phyloP scores from a whole-genome alignment of 345 rosid genomes.

The Bruguiera parviflora region DNA sequence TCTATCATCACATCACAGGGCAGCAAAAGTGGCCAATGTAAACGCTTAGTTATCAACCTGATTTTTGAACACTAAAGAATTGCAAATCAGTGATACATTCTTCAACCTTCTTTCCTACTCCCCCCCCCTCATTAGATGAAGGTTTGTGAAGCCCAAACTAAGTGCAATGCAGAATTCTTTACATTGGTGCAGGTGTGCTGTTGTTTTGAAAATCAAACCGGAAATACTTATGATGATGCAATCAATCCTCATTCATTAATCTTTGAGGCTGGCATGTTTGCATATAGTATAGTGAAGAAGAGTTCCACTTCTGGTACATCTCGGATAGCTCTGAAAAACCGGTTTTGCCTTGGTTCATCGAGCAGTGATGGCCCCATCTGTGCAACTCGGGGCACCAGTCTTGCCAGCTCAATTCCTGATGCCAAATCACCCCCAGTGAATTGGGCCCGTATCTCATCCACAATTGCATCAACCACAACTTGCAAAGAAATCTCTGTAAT shows the following conservation, averaged over 20 bases:
- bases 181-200: slow-evolving; percentile 5
- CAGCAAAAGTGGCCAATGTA: neutral
- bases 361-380: slow-evolving; percentile 50
- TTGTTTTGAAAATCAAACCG: slow-evolving; percentile 17
- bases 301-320: slow-evolving; percentile 63
- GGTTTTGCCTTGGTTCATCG: slow-evolving; percentile 59
- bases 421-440: slow-evolving; percentile 34
- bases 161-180: slow-evolving; percentile 15
- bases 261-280: slow-evolving; percentile 55
- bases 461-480: slow-evolving; percentile 44
- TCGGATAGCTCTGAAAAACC: slow-evolving; percentile 49
- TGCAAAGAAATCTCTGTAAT: slow-evolving; percentile 60
- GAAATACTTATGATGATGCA: slow-evolving; percentile 9
- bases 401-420: slow-evolving; percentile 67
- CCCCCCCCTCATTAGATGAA: slow-evolving; percentile 1
- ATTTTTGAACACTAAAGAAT: neutral
- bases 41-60: neutral
- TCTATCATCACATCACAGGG: neutral
- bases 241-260: slow-evolving; percentile 16
- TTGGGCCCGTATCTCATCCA: slow-evolving; percentile 54
- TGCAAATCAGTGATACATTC: slow-evolving; percentile 18
- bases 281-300: slow-evolving; percentile 80
- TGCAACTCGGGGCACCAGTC: slow-evolving; percentile 68
- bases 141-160: slow-evolving; percentile 10
- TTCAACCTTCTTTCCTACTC: slow-evolving; percentile 5